These are phyloP conservation scores for Neonectria sp. DNA, from an alignment of 2,329 filamentous ascomycete genomes.

Conservation along the genomic window DNA sequence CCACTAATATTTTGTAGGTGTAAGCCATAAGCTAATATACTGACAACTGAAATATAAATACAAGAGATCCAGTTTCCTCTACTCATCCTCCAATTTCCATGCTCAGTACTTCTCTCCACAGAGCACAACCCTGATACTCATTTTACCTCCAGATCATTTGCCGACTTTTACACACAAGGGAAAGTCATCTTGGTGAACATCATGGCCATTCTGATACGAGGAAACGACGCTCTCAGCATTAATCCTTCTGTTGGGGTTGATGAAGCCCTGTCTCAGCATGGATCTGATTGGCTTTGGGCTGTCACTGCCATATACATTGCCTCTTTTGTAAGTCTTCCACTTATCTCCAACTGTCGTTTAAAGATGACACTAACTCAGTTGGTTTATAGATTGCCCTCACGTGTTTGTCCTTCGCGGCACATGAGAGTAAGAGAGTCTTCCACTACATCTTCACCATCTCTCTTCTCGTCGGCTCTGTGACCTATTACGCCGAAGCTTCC, in stretches of 20 bases:
- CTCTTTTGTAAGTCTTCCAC: slow-evolving; percentile 54
- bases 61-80: neutral
- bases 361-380: neutral
- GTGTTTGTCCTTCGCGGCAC: slow-evolving; percentile 57
- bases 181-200: neutral
- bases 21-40: too few species aligned
- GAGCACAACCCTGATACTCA: neutral
- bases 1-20: neutral
- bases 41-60: neutral
- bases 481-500: slow-evolving; percentile 66
- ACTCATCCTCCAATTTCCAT: neutral
- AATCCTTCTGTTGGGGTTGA: slow-evolving; percentile 59
- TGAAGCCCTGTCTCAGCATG: slow-evolving; percentile 57
- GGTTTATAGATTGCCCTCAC: slow-evolving; percentile 54
- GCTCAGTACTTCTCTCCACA: neutral
- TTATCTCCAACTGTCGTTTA: too few species aligned
- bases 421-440: slow-evolving; percentile 65
- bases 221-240: slow-evolving; percentile 61
- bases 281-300: slow-evolving; percentile 68
- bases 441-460: slow-evolving; percentile 67
- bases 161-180: neutral
- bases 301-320: slow-evolving; percentile 63
- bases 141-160: neutral
- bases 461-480: slow-evolving; percentile 62
- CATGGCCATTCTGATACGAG: slow-evolving; percentile 3